Percentiles rank a stretch among this genome's conserved stretches.
Conservation (phyloP, 1,284 basidiomycete species). For the Inonotus obliquus region DNA sequence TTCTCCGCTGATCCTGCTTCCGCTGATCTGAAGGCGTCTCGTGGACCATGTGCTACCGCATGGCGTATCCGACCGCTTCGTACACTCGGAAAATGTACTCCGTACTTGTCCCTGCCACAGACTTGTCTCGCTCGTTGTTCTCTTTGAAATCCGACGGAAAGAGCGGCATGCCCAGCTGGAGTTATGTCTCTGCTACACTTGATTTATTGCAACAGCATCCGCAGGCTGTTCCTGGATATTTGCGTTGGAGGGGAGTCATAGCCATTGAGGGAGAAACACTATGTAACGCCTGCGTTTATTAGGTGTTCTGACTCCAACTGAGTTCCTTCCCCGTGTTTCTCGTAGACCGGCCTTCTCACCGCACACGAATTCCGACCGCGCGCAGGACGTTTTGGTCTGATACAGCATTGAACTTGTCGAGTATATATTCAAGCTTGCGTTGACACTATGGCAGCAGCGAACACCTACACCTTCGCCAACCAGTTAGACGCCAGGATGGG, state of each 20-base stretch:
- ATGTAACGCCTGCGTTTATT: neutral
- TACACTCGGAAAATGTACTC: neutral
- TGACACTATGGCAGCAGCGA: conserved; percentile 2
- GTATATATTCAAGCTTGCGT: conserved; percentile 1
- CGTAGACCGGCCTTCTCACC: neutral
- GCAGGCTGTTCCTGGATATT: neutral
- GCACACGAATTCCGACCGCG: neutral
- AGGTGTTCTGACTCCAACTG: conserved; percentile 12
- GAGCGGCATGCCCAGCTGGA: neutral
- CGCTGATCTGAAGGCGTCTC: conserved; percentile 2
- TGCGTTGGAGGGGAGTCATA: conserved; percentile 4
- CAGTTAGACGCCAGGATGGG: conserved; percentile 11
- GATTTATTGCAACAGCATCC: neutral
- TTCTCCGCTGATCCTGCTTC: neutral
- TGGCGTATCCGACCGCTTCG: neutral
- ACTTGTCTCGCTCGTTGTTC: neutral
- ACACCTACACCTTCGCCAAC: conserved; percentile 4
- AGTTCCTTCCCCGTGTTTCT: conserved; percentile 5
- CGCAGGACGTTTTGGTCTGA: neutral
- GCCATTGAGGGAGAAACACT: conserved; percentile 6
- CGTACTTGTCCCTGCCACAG: neutral
- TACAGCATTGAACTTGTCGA: neutral
- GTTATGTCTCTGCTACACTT: neutral
- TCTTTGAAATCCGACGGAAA: neutral
- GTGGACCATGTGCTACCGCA: neutral